Evolutionary conservation across 2,329 filamentous ascomycete species (phyloP).

Genomic region (Neobulgaria alba): DNA sequence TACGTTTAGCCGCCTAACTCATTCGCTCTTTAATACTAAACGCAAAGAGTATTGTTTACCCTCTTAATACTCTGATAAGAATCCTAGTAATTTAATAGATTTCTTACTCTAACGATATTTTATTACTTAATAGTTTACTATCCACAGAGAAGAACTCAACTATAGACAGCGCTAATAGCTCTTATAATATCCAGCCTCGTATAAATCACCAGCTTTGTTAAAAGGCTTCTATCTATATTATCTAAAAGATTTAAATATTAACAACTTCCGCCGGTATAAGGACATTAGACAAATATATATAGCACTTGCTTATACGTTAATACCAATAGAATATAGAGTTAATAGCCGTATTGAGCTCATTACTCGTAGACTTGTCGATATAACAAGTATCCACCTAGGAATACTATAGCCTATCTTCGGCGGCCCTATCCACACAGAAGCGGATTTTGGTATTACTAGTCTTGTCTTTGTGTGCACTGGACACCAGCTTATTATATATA

Average conservation of each 20-base stretch:
- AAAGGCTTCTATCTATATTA: slow-evolving; percentile 9
- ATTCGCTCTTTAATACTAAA: slow-evolving; percentile 18
- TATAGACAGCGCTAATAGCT: slow-evolving; percentile 6
- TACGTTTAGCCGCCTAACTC: slow-evolving; percentile 33
- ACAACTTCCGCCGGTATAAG: slow-evolving; percentile 1
- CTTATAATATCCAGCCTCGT: no score
- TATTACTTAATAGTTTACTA: slow-evolving; percentile 9
- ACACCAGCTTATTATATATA: slow-evolving; percentile 6
- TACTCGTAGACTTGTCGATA: slow-evolving; percentile 9
- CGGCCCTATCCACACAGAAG: slow-evolving; percentile 10
- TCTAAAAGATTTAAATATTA: slow-evolving; percentile 4
- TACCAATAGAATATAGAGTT: slow-evolving; percentile 13
- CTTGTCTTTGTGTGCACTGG: slow-evolving; percentile 7
- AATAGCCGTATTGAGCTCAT: slow-evolving; percentile 11
- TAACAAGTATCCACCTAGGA: slow-evolving; percentile 11
- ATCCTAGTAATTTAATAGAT: slow-evolving; percentile 12
- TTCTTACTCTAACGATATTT: slow-evolving; percentile 7
- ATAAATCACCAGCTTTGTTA: no score
- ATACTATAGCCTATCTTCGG: no score
- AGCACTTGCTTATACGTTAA: no score
- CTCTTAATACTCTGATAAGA: slow-evolving; percentile 6
- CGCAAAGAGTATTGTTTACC: slow-evolving; percentile 4
- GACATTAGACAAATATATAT: slow-evolving; percentile 15
- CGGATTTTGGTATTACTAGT: slow-evolving; percentile 9
- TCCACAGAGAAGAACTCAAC: slow-evolving; percentile 14